phyloP scores from a whole-genome alignment of 1,139 yeast species.

The Candida albicans region DNA sequence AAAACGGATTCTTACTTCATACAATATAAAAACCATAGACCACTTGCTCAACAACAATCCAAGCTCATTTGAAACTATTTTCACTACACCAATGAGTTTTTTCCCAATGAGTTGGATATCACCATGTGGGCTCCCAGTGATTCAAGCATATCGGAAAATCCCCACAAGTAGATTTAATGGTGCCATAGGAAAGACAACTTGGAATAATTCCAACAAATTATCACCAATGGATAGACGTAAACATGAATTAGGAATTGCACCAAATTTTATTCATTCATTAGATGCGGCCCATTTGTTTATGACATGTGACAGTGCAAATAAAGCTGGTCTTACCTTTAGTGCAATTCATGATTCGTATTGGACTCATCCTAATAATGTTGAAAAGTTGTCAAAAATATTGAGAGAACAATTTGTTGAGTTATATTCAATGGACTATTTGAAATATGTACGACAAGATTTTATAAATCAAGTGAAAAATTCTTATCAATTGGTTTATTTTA shows the following conservation, averaged over 20 bases:
- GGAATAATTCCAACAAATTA: slow-evolving; percentile 4
- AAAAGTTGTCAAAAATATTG: slow-evolving; percentile 23
- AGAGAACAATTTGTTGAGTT: slow-evolving; percentile 38
- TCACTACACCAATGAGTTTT: slow-evolving; percentile 7
- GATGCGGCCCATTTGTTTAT: slow-evolving; percentile 43
- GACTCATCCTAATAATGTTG: slow-evolving; percentile 41
- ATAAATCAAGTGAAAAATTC: slow-evolving; percentile 22
- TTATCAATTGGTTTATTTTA: slow-evolving; percentile 38
- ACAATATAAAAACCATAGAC: slow-evolving; percentile 21
- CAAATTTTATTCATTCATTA: slow-evolving; percentile 47
- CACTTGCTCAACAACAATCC: slow-evolving; percentile 9
- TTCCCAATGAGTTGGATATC: slow-evolving; percentile 48
- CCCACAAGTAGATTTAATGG: slow-evolving; percentile 16
- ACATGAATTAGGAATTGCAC: slow-evolving; percentile 43
- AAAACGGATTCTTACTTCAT: slow-evolving; percentile 29
- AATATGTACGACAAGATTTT: slow-evolving; percentile 28
- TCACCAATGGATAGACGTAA: slow-evolving; percentile 30
- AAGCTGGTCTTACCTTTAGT: slow-evolving; percentile 28
- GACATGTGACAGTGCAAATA: slow-evolving; percentile 30
- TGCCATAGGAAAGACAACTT: slow-evolving; percentile 3
- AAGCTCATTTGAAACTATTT: background rate
- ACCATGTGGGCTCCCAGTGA: slow-evolving; percentile 42
- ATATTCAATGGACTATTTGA: slow-evolving; percentile 29
- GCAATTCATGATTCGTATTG: slow-evolving; percentile 49
- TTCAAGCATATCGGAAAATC: slow-evolving; percentile 33